phyloP scores from a whole-genome alignment of 2,329 filamentous ascomycete genomes.

The Nothomitra cinnamomea region DNA sequence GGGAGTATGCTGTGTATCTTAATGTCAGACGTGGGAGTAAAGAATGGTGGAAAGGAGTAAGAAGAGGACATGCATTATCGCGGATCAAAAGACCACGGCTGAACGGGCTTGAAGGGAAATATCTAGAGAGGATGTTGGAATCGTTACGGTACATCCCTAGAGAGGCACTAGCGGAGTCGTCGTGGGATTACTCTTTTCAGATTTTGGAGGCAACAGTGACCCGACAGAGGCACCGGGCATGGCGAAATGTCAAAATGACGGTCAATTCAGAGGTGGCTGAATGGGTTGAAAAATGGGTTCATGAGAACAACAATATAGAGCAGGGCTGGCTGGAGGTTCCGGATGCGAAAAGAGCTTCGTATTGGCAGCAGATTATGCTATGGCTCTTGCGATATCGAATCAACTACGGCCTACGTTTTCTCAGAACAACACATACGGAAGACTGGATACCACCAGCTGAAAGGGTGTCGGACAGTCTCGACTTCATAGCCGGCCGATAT shows the following conservation, averaged over 20 bases:
- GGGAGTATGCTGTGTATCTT: too few relatives aligned
- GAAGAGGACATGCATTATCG: too few relatives aligned
- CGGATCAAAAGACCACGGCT: too few relatives aligned
- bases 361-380: constrained; percentile 28
- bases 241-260: neutral
- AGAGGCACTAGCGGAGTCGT: too few relatives aligned
- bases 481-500: constrained; percentile 24
- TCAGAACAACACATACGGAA: constrained; percentile 22
- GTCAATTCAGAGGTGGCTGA: neutral
- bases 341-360: constrained; percentile 11
- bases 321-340: constrained; percentile 3
- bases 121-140: too few relatives aligned
- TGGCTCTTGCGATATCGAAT: constrained; percentile 28
- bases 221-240: neutral
- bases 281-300: constrained; percentile 3
- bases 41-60: too few relatives aligned
- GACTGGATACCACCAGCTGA: constrained; percentile 20
- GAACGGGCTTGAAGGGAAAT: too few relatives aligned
- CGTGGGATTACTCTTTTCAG: neutral
- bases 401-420: constrained; percentile 22
- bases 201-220: neutral
- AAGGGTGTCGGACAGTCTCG: constrained; percentile 29
- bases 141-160: too few relatives aligned
- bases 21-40: too few relatives aligned
- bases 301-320: neutral